These are phyloP conservation scores for Talaromyces sp. DNA, from an alignment of 2,329 filamentous ascomycete species.

Conservation along the genomic window DNA sequence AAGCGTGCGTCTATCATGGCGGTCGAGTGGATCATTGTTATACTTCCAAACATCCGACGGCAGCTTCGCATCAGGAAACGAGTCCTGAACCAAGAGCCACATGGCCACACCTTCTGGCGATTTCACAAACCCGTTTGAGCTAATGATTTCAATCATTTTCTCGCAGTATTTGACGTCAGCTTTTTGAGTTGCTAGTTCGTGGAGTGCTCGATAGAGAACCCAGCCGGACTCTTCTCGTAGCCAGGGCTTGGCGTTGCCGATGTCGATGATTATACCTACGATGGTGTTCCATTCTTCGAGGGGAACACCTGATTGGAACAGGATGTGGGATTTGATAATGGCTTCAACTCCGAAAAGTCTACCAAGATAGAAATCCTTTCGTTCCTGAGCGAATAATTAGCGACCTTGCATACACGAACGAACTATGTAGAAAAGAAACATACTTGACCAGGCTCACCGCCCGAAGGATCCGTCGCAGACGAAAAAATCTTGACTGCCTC, in stretches of 20 bases:
- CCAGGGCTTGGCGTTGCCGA: constrained; percentile 82
- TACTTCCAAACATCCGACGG: constrained; percentile 68
- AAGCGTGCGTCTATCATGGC: constrained; percentile 65
- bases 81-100: constrained; percentile 69
- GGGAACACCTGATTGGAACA: constrained; percentile 58
- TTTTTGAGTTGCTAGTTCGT: constrained; percentile 47
- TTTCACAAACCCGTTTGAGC: constrained; percentile 64
- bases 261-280: constrained; percentile 68
- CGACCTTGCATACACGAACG: neutral
- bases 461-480: constrained; percentile 50
- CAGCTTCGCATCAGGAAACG: constrained; percentile 62
- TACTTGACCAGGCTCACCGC: constrained; percentile 54
- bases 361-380: constrained; percentile 80
- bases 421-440: constrained; percentile 17
- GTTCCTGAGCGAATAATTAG: constrained; percentile 61
- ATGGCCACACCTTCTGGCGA: constrained; percentile 87
- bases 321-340: constrained; percentile 72
- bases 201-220: constrained; percentile 70
- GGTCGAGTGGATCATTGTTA: constrained; percentile 66
- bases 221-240: constrained; percentile 82
- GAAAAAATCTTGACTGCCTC: constrained; percentile 52
- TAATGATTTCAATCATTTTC: constrained; percentile 60
- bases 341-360: constrained; percentile 83
- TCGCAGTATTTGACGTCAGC: constrained; percentile 52
- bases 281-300: constrained; percentile 55